Base-by-base conservation (phyloP, 257 asterid genomes). In the Capsicum baccatum region DNA sequence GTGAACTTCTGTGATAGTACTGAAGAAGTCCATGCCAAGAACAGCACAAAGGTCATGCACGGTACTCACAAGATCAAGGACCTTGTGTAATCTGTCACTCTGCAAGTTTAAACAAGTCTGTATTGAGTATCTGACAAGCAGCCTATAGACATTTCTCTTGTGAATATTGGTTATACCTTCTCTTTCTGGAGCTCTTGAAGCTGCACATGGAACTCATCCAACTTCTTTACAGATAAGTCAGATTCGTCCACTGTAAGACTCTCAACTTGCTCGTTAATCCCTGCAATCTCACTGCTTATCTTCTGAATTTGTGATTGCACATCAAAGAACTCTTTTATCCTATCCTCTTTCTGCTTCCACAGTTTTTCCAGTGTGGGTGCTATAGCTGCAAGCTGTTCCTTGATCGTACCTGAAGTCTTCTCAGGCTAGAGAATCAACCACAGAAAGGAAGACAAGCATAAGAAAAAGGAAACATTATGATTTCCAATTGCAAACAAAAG, bases 41-140 rank as follows among this genome's bases (percentile, higher is more conserved):
- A 97, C 99, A 50, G 94, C 97, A 90, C 98, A 95, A 39, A 97
- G 97, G 89, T 94, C 98, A 62, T 95, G 99, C 71, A 95, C 96
- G 0, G 98, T 92, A 93, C 98, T 92, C 83, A 97, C 99, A 82
- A 92, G 91, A 86, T 95, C 98, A 82, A 95, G 98, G 90, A 97
- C 97, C 89, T 89, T 95, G 86, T 92, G 98, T 93, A 95, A 73
- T 87, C 99, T 93, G 86, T 94, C 98, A 81, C 97, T 94, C 99
- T 97, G 96, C 85, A 86, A 78, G 63, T 26, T 78, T 37, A 14
- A 83, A 86, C 54, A 82, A 55, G 39, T 84, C n/a, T 54, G 64
- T 50, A 74, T 88, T 79, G 64, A 84, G 14, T 12, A 80, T 16
- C 80, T 79, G 70, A 78, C 70, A 59, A 81, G 66, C 63, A 70